Conservation (phyloP, 441 rosid species). For the Rhodomyrtus psidioides region DNA sequence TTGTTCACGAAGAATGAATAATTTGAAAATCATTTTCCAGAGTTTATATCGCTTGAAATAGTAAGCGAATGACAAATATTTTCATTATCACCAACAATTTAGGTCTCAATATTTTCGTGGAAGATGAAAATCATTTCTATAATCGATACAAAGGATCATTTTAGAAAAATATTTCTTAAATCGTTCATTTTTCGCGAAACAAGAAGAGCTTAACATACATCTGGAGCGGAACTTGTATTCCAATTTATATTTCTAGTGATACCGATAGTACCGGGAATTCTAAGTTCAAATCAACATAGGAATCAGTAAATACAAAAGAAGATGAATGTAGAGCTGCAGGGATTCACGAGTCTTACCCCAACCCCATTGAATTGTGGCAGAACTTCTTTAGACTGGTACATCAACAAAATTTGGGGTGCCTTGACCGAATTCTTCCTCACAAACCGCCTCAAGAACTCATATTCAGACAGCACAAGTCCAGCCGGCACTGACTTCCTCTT, state of each 20-base stretch:
- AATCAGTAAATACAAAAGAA: background rate
- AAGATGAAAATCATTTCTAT: too few species aligned
- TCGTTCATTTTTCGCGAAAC: too few species aligned
- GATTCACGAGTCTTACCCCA: background rate
- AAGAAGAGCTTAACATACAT: background rate
- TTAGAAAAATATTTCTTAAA: too few species aligned
- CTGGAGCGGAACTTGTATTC: background rate
- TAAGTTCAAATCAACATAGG: background rate
- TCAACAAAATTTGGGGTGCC: constrained; percentile 5
- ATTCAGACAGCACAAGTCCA: background rate
- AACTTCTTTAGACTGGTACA: background rate
- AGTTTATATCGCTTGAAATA: too few species aligned
- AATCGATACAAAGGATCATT: too few species aligned
- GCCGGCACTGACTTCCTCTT: background rate
- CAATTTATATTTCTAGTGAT: background rate
- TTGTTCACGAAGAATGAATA: too few species aligned
- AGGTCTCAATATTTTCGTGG: too few species aligned
- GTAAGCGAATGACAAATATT: too few species aligned
- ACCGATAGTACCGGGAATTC: background rate
- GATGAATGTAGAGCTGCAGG: background rate
- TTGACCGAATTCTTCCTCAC: background rate
- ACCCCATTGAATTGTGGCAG: background rate
- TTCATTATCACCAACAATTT: too few species aligned
- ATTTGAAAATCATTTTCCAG: too few species aligned
- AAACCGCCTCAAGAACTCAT: background rate